Conservation (phyloP, 2,329 filamentous ascomycete genomes). For the Claviceps fusiformis region DNA sequence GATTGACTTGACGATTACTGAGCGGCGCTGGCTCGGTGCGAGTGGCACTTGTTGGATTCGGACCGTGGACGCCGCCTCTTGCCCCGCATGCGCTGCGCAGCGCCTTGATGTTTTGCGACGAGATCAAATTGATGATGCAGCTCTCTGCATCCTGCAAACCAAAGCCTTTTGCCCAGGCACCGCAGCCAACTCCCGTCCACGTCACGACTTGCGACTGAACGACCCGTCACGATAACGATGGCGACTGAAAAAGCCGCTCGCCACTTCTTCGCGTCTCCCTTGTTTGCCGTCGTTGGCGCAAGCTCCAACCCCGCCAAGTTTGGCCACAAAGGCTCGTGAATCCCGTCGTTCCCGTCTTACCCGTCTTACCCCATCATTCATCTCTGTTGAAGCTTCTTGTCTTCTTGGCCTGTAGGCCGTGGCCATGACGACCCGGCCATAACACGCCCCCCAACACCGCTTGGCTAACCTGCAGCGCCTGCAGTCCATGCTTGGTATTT, state of each 20-base stretch:
- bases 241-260: constrained; percentile 58
- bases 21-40: not conserved
- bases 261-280: constrained; percentile 65
- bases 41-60: not conserved
- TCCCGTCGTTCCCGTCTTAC: not conserved
- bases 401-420: not conserved
- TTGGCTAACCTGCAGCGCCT: not conserved
- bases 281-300: constrained; percentile 82
- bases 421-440: not conserved
- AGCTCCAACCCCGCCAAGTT: constrained; percentile 76
- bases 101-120: not conserved
- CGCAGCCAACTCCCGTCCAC: too few species aligned
- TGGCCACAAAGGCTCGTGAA: constrained; percentile 62
- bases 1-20: too few species aligned
- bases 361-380: not conserved
- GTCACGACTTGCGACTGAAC: too few species aligned
- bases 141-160: not conserved
- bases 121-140: not conserved
- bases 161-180: not conserved
- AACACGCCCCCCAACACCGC: not conserved
- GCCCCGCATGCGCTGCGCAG: too few species aligned
- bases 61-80: too few species aligned
- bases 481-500: constrained; percentile 87
- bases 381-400: too few species aligned
- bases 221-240: constrained; percentile 22